Base-by-base conservation (phyloP, 2,329 filamentous ascomycete genomes). In the Colletotrichum limetticola region DNA sequence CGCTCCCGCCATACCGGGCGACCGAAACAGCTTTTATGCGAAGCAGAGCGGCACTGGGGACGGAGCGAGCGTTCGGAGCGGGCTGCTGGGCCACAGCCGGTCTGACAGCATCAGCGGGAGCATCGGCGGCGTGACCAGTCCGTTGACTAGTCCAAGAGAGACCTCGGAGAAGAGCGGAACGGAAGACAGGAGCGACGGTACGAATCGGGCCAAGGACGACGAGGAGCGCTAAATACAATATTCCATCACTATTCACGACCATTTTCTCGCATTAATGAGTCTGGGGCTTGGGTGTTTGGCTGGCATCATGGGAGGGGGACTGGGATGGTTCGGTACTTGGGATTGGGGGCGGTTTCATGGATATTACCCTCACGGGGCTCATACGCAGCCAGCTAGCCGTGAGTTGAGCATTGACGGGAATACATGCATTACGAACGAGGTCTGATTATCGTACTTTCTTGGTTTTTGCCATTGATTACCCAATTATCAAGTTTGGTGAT, bases 61-160 rank as follows among this genome's bases (percentile, higher is more conserved):
- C 76, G 93, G 90, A 1, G 91, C 91, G 11, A 97, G 95, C 78
- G 86, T 97, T 35, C 89, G 94, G 66, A 97, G 94, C 80, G 94
- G 94, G 0, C 84, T 93, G 1, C 81, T 94, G 3, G 93, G 94
- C 0, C 95, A 98, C 80, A 91, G 90, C 2, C 89, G 94, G 74
- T 92, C 94, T 62, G 95, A 97, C 80, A 97, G 95, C 82, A 90
- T 96, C 67, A 93, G 87, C 74, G 93, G 94, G 30, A 96, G 93
- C 81, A 92, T 95, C 75, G 90, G 88, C 7, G 89, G 88, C 9
- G 79, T 88, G 19, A 85, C 87, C 35, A 93, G 91, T 76, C 91
- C 92, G 16, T 82, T 95, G 49, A 88, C 89, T 2, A 93, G 90
- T 65, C 87, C 89, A 52, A 80, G 85, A 66, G 87, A 88, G 75